phyloP scores from a whole-genome alignment of 768 basidiomycete genomes.

The Pilatotrama ljubarskyi region DNA sequence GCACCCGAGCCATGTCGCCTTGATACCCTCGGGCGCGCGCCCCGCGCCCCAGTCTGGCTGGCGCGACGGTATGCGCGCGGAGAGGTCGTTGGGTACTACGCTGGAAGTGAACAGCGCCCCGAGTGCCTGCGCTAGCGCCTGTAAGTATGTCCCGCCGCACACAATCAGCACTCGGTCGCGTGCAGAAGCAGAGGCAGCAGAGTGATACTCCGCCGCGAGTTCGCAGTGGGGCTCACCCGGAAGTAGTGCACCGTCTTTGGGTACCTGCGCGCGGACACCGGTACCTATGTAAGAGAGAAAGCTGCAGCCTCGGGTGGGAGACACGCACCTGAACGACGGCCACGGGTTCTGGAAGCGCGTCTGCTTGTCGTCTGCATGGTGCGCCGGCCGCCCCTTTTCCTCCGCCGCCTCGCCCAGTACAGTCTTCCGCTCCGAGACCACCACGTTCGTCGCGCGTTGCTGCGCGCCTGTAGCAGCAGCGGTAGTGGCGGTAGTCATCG shows the following conservation, averaged over 20 bases:
- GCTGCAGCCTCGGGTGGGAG: no score
- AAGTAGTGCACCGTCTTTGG: background rate
- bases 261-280: background rate
- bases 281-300: no score
- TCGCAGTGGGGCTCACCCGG: background rate
- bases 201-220: no score
- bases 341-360: constrained; percentile 24
- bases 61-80: constrained; percentile 19
- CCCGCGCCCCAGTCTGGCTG: constrained; percentile 30
- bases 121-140: background rate
- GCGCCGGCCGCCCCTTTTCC: constrained; percentile 15
- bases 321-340: constrained; percentile 25
- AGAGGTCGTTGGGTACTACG: constrained; percentile 16
- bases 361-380: constrained; percentile 14
- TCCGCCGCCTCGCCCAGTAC: constrained; percentile 13
- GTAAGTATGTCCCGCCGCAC: no score
- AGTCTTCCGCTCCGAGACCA: background rate
- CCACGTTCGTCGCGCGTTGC: background rate
- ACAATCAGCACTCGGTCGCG: no score
- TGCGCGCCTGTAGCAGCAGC: no score
- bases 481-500: background rate
- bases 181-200: no score
- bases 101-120: background rate
- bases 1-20: constrained; percentile 41
- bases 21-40: constrained; percentile 20